Base-by-base conservation (phyloP, 1,284 basidiomycete species). In the Fomitopsis schrenkii region DNA sequence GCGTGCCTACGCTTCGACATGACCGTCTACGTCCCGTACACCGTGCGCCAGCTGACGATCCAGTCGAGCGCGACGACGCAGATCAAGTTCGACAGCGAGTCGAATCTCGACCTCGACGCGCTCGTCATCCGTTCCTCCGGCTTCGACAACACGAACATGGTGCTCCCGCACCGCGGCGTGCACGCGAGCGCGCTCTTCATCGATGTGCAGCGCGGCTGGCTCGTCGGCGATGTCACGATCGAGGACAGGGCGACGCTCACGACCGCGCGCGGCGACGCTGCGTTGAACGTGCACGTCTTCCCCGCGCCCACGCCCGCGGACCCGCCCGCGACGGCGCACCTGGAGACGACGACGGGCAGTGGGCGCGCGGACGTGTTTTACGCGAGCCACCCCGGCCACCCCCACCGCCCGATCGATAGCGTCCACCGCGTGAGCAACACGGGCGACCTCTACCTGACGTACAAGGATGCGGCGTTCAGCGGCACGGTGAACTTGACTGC, bases 1-100 rank as follows among this genome's bases (percentile, higher is more conserved):
- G 62, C 67, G 17, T 87, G 85, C 74, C 76, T 83, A 68, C 81
- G 83, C 57, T 86, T 77, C 68, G 85, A 86, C 70, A 72, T 83
- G 60, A 79, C 74, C 33, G 71, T 85, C 65, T 79, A 75, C 65
- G 69, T 86, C 38, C 85, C 84, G 12, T 75, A 77, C 5, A 72
- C 68, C 12, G 74, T 86, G 38, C 79, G 77, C 66, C 77, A 77
- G 56, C 75, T 87, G 19, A 72, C 79, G 48, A 65, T 87, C 48
- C 68, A 70, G 42, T 62, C 73, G 44, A 78, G 80, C 64, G 66
- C 79, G 2, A 64, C 72, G 40, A 70, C 79, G 28, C 85, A 86
- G 52, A 70, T 86, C 64, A 76, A 79, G 63, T 83, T 85, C 68
- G 78, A 80, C 59, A 68, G 75, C 2, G 73, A 78, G 36, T 77